Conservation (phyloP, 1,284 basidiomycete species). For the Ustilago trichophora region DNA sequence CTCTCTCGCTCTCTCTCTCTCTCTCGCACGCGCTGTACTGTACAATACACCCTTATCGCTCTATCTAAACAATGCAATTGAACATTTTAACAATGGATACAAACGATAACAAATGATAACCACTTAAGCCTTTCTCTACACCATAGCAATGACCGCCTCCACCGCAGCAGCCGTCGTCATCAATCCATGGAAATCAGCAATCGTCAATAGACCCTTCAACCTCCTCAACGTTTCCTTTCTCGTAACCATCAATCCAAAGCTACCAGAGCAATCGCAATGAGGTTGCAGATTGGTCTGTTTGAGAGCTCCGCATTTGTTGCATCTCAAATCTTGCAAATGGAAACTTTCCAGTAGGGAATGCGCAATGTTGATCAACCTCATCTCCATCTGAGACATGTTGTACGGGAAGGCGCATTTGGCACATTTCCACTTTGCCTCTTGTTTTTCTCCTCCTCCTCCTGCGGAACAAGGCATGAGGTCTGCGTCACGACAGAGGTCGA, state of each 20-base stretch:
- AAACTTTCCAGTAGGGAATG: slow-evolving; percentile 78
- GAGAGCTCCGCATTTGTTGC: slow-evolving; percentile 86
- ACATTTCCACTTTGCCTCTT: slow-evolving; percentile 66
- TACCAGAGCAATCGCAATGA: slow-evolving; percentile 84
- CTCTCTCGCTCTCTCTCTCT: too few species aligned
- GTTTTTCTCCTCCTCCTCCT: too few species aligned
- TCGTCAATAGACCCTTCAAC: slow-evolving; percentile 37
- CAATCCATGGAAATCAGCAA: slow-evolving; percentile 52
- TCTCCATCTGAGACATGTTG: slow-evolving; percentile 85
- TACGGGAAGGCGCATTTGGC: slow-evolving; percentile 82
- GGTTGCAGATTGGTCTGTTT: slow-evolving; percentile 85
- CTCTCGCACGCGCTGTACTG: too few species aligned
- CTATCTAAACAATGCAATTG: too few species aligned
- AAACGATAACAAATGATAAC: too few species aligned
- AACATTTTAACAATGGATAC: too few species aligned
- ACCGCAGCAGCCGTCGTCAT: slow-evolving; percentile 8
- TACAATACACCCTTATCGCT: too few species aligned
- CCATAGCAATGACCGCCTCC: slow-evolving; percentile 19
- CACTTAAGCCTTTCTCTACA: background rate
- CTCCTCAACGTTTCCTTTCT: slow-evolving; percentile 53
- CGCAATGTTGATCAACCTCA: slow-evolving; percentile 81
- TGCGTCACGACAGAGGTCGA: slow-evolving; percentile 91
- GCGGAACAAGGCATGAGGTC: slow-evolving; percentile 86
- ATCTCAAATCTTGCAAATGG: slow-evolving; percentile 83
- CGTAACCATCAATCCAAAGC: slow-evolving; percentile 52